phyloP scores from a whole-genome alignment of 768 basidiomycete species.

The Polyporus arcularius region DNA sequence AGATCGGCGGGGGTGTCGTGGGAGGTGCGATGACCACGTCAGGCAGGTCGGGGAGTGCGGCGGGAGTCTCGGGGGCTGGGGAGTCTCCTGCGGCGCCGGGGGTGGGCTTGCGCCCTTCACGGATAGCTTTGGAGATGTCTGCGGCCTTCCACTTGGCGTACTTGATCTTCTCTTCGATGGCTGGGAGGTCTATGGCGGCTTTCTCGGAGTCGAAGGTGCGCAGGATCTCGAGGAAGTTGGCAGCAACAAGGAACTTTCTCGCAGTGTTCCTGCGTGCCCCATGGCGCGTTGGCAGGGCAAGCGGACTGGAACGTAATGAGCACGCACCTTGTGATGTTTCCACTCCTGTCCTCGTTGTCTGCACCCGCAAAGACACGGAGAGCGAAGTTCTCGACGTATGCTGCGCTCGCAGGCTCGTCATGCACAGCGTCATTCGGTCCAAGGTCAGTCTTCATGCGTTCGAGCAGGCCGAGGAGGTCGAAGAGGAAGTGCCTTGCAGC shows the following conservation, averaged over 20 bases:
- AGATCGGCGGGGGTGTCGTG: constrained; percentile 20
- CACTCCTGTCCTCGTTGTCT: constrained; percentile 88
- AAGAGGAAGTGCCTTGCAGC: constrained; percentile 69
- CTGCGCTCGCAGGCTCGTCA: constrained; percentile 78
- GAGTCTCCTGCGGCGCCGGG: constrained; percentile 74
- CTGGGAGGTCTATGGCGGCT: constrained; percentile 36
- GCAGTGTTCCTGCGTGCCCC: constrained; percentile 70
- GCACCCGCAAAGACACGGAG: constrained; percentile 84
- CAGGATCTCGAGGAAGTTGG: constrained; percentile 91
- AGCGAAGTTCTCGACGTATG: constrained; percentile 95
- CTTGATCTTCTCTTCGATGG: constrained; percentile 80
- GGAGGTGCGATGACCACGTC: constrained; percentile 15
- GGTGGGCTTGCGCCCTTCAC: constrained; percentile 85
- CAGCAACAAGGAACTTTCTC: constrained; percentile 92
- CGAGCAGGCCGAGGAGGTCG: constrained; percentile 74
- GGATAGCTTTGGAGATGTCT: constrained; percentile 90
- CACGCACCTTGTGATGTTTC: constrained; percentile 70
- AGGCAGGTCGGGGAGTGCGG: constrained; percentile 26
- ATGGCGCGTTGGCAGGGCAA: neutral
- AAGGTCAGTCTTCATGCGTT: constrained; percentile 77
- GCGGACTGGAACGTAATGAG: neutral
- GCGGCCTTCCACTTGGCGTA: constrained; percentile 99
- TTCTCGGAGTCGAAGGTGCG: constrained; percentile 62
- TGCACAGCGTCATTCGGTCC: constrained; percentile 79
- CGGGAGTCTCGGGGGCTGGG: constrained; percentile 44